phyloP scores from a whole-genome alignment of 306 rosid species.

The Fagus crenata region DNA sequence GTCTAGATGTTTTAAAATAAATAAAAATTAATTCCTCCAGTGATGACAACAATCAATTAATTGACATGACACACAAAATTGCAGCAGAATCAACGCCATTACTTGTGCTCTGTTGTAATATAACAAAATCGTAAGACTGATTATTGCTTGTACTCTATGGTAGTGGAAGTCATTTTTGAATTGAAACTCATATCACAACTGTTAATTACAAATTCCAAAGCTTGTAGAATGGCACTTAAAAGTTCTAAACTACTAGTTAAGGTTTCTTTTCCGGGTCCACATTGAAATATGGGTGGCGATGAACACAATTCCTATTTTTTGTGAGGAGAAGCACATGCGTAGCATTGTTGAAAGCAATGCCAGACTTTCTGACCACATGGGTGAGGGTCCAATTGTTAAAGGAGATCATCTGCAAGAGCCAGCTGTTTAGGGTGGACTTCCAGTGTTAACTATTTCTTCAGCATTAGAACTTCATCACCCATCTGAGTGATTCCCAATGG shows the following conservation, averaged over 20 bases:
- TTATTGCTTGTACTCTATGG: background rate
- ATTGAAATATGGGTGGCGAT: too few relatives aligned
- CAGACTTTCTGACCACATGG: background rate
- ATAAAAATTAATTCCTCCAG: background rate
- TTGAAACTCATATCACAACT: background rate
- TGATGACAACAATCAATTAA: background rate
- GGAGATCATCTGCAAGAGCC: background rate
- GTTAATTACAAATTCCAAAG: background rate
- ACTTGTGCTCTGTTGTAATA: background rate
- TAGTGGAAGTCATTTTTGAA: background rate
- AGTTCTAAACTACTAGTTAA: background rate
- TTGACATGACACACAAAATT: background rate
- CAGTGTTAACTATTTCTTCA: background rate
- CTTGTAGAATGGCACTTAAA: background rate
- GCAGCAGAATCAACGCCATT: background rate
- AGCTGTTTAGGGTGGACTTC: background rate
- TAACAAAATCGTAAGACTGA: background rate
- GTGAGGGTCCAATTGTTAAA: background rate
- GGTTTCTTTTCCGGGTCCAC: too few relatives aligned
- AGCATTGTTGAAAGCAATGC: background rate
- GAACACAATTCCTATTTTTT: too few relatives aligned
- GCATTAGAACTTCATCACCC: background rate
- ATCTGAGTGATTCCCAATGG: background rate
- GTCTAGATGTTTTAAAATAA: background rate
- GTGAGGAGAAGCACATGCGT: too few relatives aligned